These are phyloP conservation scores for Paecilomyces variotii DNA, from an alignment of 2,329 filamentous ascomycete genomes.

Conservation along the genomic window DNA sequence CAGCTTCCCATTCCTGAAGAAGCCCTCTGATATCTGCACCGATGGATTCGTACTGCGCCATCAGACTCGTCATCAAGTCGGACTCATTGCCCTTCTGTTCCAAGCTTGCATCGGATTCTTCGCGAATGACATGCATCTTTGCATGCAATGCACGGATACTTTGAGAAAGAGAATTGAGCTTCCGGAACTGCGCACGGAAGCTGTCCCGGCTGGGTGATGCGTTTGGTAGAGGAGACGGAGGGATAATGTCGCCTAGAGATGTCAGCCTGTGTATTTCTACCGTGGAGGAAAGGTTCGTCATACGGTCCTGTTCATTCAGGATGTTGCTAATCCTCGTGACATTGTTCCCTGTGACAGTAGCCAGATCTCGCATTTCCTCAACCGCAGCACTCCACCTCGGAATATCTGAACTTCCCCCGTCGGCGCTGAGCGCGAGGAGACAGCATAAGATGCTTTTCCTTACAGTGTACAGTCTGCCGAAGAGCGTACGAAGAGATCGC, in stretches of 20 bases:
- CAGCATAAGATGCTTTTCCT: constrained; percentile 83
- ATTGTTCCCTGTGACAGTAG: constrained; percentile 52
- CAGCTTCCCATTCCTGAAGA: constrained; percentile 78
- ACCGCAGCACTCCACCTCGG: constrained; percentile 69
- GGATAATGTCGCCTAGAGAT: constrained; percentile 30
- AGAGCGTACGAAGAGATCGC: constrained; percentile 70
- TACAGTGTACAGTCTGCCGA: constrained; percentile 70
- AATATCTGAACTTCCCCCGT: constrained; percentile 68
- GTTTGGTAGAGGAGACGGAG: constrained; percentile 53
- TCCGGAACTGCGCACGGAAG: constrained; percentile 77
- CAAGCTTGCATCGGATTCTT: constrained; percentile 74
- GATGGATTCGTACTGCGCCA: constrained; percentile 91
- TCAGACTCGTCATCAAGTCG: constrained; percentile 68
- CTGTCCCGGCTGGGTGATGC: constrained; percentile 70
- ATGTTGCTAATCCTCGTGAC: constrained; percentile 61
- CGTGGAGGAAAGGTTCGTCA: constrained; percentile 25
- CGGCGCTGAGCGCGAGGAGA: constrained; percentile 77
- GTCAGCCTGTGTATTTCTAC: constrained; percentile 13
- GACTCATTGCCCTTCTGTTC: constrained; percentile 61
- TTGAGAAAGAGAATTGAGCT: constrained; percentile 79
- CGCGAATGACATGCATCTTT: constrained; percentile 83
- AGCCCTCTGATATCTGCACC: constrained; percentile 75
- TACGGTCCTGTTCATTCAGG: constrained; percentile 71
- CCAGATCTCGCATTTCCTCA: constrained; percentile 63
- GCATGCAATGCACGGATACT: constrained; percentile 88